These are phyloP conservation scores for Claviceps sorghi DNA, from an alignment of 2,329 filamentous ascomycete genomes.

Conservation along the genomic window DNA sequence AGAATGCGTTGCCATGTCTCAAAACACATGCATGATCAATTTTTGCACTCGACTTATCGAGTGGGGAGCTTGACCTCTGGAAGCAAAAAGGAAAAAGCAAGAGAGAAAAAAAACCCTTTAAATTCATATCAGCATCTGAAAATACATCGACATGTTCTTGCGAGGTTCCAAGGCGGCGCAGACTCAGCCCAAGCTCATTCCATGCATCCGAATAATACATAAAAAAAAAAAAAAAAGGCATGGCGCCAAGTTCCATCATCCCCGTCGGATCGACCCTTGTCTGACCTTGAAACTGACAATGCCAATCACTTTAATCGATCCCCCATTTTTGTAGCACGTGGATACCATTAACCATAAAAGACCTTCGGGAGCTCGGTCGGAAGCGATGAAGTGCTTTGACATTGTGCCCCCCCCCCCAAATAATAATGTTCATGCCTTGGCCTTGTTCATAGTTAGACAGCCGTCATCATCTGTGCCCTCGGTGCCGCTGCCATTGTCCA, in stretches of 20 bases:
- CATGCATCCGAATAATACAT: neutral
- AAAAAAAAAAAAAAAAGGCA: no score
- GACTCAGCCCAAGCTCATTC: neutral
- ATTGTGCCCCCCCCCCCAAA: no score
- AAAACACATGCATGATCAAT: neutral
- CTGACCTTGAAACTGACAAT: neutral
- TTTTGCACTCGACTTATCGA: neutral
- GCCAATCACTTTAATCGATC: neutral
- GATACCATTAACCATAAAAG: neutral
- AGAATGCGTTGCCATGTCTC: neutral
- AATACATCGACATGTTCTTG: neutral
- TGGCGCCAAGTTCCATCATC: neutral
- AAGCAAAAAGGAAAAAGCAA: no score
- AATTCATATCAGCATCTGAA: neutral
- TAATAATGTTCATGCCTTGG: constrained; percentile 3
- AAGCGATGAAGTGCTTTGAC: neutral
- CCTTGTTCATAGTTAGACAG: constrained; percentile 20
- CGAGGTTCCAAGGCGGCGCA: neutral
- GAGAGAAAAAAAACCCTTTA: no score
- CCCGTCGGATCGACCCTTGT: no score
- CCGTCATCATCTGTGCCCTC: constrained; percentile 24
- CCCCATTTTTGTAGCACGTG: neutral
- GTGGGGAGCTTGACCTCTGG: no score
- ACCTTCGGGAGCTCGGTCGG: neutral
- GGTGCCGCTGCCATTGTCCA: neutral